Conservation (phyloP, 768 basidiomycete species). For the Kwoniella shandongensis region DNA sequence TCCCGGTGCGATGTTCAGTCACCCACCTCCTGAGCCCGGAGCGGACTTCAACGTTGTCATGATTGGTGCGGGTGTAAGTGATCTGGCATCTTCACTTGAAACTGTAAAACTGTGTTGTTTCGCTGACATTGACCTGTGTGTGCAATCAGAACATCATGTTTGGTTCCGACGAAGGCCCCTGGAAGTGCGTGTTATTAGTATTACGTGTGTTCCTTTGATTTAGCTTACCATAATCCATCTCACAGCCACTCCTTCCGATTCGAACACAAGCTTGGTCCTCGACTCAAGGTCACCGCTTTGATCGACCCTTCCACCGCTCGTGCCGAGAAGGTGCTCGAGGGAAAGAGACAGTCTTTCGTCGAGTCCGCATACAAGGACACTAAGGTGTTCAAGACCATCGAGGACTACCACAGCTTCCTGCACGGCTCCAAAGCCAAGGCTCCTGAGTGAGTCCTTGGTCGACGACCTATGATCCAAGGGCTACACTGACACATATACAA, state of each 20-base stretch:
- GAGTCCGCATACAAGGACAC: constrained; percentile 89
- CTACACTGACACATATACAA: neutral
- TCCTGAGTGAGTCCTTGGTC: constrained; percentile 57
- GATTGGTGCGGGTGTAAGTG: constrained; percentile 73
- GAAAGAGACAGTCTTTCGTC: constrained; percentile 91
- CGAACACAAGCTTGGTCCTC: constrained; percentile 82
- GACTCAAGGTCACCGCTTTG: constrained; percentile 91
- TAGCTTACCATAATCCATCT: constrained; percentile 13
- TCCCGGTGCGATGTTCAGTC: constrained; percentile 49
- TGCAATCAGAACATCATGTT: constrained; percentile 99
- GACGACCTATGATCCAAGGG: neutral
- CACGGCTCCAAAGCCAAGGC: constrained; percentile 59
- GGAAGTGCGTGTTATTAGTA: constrained; percentile 47
- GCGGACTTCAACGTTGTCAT: constrained; percentile 91
- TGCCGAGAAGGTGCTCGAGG: constrained; percentile 71
- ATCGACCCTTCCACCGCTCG: constrained; percentile 87
- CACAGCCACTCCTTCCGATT: constrained; percentile 57
- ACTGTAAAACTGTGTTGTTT: too few species aligned
- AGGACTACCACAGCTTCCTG: constrained; percentile 74
- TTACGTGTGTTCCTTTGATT: neutral
- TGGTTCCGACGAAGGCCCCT: constrained; percentile 60
- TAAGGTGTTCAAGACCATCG: constrained; percentile 74
- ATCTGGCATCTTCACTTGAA: neutral
- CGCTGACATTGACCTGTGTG: too few species aligned
- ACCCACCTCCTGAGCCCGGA: constrained; percentile 54